A percentile compares a stretch with the other conserved stretches of the same genome.
phyloP scores from a whole-genome alignment of 2,329 filamentous ascomycete species.

The Aciculosporium take region DNA sequence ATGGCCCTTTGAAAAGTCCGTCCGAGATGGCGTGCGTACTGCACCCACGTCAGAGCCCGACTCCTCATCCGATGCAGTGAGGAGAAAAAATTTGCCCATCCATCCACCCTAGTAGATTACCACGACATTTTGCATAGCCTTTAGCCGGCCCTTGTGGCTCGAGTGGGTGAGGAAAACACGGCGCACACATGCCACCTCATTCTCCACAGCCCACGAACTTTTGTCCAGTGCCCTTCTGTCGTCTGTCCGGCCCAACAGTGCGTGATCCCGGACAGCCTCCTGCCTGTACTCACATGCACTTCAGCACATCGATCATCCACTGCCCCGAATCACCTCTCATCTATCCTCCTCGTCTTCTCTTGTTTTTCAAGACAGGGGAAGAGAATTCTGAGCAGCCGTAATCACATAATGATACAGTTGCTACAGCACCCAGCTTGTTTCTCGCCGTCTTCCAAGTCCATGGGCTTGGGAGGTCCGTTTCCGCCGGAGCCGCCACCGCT shows the following conservation, averaged over 20 bases:
- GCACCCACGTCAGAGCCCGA: conserved; percentile 22
- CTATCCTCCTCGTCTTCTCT: neutral
- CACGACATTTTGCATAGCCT: conserved; percentile 3
- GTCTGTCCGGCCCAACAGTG: neutral
- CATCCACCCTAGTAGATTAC: conserved; percentile 5
- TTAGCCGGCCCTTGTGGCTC: conserved; percentile 4
- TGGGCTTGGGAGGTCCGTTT: conserved; percentile 52
- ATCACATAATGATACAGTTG: conserved; percentile 79
- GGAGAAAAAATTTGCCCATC: conserved; percentile 12
- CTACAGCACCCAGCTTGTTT: conserved; percentile 65
- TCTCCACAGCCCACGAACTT: neutral
- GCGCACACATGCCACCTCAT: neutral
- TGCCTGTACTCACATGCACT: neutral
- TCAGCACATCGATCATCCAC: neutral
- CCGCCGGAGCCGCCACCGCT: conserved; percentile 49
- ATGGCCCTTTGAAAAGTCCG: conserved; percentile 5
- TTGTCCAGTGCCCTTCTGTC: conserved; percentile 1
- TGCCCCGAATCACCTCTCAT: neutral
- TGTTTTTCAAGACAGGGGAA: neutral
- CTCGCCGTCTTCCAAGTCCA: conserved; percentile 62
- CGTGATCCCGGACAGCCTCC: neutral
- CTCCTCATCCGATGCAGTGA: conserved; percentile 26
- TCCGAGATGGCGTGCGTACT: conserved; percentile 8
- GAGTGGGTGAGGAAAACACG: neutral
- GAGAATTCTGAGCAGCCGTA: neutral